Percentiles rank a stretch among this genome's conserved stretches.
These are phyloP conservation scores for Fusarium musae DNA, from an alignment of 2,329 filamentous ascomycete genomes.

Conservation along the genomic window DNA sequence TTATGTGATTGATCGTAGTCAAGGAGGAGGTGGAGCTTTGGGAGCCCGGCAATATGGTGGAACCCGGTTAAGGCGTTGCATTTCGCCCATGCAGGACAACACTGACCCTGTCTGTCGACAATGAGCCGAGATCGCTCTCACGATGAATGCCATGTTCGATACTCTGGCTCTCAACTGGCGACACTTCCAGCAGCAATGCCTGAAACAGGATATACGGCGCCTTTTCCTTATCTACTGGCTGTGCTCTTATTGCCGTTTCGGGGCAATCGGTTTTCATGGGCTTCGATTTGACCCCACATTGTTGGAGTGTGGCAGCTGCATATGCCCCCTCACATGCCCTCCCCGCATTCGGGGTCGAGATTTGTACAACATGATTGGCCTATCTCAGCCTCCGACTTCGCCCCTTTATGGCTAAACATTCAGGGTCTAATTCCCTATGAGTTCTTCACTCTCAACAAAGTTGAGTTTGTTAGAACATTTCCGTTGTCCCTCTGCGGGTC, in stretches of 20 bases:
- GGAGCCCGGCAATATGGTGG: slow-evolving; percentile 6
- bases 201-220: background rate
- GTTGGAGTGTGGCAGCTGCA: slow-evolving; percentile 23
- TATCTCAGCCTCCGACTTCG: background rate
- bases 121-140: slow-evolving; percentile 14
- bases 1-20: slow-evolving; percentile 42
- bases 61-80: slow-evolving; percentile 5
- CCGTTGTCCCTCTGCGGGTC: background rate
- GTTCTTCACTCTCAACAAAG: slow-evolving; percentile 34
- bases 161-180: background rate
- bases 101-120: slow-evolving; percentile 6
- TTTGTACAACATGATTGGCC: slow-evolving; percentile 26
- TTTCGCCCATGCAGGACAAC: slow-evolving; percentile 19
- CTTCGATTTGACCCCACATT: background rate
- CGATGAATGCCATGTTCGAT: background rate
- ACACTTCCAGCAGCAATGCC: background rate
- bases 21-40: slow-evolving; percentile 19
- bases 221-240: background rate
- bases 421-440: slow-evolving; percentile 26
- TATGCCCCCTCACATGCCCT: slow-evolving; percentile 36
- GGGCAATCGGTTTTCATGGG: background rate
- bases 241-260: background rate
- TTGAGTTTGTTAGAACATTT: background rate
- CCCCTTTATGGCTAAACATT: slow-evolving; percentile 19
- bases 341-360: slow-evolving; percentile 43